These are phyloP conservation scores for Tolypocladium album DNA, from an alignment of 2,329 filamentous ascomycete genomes.

Conservation along the genomic window DNA sequence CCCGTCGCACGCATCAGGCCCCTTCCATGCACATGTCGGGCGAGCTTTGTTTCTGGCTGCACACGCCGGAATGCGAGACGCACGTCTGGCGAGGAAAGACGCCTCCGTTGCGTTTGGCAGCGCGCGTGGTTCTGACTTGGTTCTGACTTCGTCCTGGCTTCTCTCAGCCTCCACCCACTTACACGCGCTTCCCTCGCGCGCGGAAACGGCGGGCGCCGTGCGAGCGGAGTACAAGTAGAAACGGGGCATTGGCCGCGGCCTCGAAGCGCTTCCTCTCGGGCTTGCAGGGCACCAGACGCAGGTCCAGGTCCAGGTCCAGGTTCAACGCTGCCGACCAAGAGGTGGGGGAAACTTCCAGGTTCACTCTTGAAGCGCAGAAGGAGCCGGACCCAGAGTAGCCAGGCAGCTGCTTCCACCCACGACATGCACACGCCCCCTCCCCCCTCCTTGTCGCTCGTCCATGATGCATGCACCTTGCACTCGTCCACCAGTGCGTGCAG, in stretches of 20 bases:
- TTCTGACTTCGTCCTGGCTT: too few species aligned
- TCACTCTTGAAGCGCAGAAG: not conserved
- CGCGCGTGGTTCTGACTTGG: not conserved
- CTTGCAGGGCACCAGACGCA: constrained; percentile 1
- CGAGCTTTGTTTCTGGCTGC: not conserved
- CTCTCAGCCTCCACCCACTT: not conserved
- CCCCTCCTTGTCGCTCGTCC: not conserved
- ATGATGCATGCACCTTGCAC: not conserved
- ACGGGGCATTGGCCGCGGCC: not conserved
- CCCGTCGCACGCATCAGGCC: not conserved
- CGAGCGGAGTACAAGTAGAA: not conserved
- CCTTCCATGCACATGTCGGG: not conserved
- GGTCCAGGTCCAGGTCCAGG: constrained; percentile 1
- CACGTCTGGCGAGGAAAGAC: not conserved
- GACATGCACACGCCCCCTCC: not conserved
- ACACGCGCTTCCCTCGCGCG: not conserved
- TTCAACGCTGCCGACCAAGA: not conserved
- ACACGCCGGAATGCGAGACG: not conserved
- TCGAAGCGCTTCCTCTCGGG: not conserved
- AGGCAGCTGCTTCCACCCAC: too few species aligned
- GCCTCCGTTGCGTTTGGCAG: not conserved
- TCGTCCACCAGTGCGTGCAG: not conserved
- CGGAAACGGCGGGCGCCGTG: not conserved
- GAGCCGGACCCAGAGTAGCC: not conserved
- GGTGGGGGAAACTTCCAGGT: not conserved